A percentile compares a stretch with the other conserved stretches of the same genome.
These are phyloP conservation scores for Starmerella kuoi DNA, from an alignment of 805 yeast species.

Conservation along the genomic window DNA sequence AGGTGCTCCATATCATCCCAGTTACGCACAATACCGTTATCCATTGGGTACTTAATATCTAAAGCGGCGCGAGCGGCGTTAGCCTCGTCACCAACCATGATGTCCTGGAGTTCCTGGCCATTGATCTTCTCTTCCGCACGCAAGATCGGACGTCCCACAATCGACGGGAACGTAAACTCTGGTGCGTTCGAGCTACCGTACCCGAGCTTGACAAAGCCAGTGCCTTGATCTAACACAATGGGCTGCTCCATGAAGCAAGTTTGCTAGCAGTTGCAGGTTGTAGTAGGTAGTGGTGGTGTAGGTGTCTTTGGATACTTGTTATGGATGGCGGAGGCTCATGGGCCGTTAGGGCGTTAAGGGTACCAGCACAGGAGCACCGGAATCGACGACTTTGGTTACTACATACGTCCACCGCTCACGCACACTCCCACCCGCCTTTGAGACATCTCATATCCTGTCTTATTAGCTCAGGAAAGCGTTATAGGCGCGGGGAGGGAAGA, in stretches of 20 bases:
- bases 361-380: not conserved
- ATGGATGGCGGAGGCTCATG: no score
- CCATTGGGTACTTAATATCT: slow-evolving; percentile 96
- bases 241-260: slow-evolving; percentile 23
- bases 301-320: not conserved
- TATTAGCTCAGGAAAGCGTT: no score
- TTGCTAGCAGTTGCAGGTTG: not conserved
- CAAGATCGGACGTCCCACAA: slow-evolving; percentile 92
- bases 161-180: slow-evolving; percentile 90
- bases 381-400: no score
- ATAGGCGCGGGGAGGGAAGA: no score
- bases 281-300: not conserved
- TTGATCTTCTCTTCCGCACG: slow-evolving; percentile 89
- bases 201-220: slow-evolving; percentile 95
- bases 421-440: no score
- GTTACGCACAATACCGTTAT: slow-evolving; percentile 89
- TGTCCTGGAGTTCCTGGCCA: slow-evolving; percentile 72
- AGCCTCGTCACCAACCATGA: slow-evolving; percentile 97
- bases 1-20: slow-evolving; percentile 99
- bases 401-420: no score
- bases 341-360: no score
- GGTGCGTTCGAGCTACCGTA: slow-evolving; percentile 96
- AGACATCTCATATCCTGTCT: no score
- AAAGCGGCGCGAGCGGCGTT: slow-evolving; percentile 76
- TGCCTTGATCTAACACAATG: slow-evolving; percentile 90